Percentiles rank a stretch among this genome's conserved stretches.
Evolutionary conservation across 495 filamentous ascomycete species (phyloP).

Genomic region (Letharia lupina): DNA sequence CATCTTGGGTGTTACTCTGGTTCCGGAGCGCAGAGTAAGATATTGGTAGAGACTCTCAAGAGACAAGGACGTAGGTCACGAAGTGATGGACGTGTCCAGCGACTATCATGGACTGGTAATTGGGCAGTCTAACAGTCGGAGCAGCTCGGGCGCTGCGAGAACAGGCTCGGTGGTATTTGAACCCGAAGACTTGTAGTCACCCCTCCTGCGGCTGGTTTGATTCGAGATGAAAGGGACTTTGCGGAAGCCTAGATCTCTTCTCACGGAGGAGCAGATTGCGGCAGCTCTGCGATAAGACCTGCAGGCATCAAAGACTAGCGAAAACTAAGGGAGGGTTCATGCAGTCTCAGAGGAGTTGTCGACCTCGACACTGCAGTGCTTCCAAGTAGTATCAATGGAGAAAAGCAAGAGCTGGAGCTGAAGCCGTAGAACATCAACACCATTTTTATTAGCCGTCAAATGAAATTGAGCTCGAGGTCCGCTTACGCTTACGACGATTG

Average conservation of each 20-base stretch:
- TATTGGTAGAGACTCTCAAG: not conserved
- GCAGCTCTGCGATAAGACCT: conserved; percentile 11
- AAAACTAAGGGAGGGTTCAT: not conserved
- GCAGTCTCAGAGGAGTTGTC: not conserved
- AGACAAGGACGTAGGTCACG: not conserved
- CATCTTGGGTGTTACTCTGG: conserved; percentile 3
- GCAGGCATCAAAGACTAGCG: not conserved
- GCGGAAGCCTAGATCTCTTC: not conserved
- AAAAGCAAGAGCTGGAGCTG: not conserved
- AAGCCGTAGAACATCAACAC: not conserved
- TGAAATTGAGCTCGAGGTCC: not conserved
- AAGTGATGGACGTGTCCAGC: not conserved
- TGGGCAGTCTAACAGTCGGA: not conserved
- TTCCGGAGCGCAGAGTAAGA: not conserved
- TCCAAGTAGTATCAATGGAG: not conserved
- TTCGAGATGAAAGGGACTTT: not conserved
- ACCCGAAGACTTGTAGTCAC: not conserved
- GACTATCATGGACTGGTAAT: not conserved
- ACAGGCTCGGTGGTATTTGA: not conserved
- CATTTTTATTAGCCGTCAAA: not conserved
- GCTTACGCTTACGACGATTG: conserved; percentile 3
- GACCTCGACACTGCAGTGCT: not conserved
- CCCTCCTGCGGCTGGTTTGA: not conserved
- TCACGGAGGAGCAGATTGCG: not conserved
- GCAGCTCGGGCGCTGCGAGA: not conserved